Percentiles rank a stretch among this genome's conserved stretches.
phyloP scores from a whole-genome alignment of 2,329 filamentous ascomycete genomes.

The Periglandula ipomoeae region DNA sequence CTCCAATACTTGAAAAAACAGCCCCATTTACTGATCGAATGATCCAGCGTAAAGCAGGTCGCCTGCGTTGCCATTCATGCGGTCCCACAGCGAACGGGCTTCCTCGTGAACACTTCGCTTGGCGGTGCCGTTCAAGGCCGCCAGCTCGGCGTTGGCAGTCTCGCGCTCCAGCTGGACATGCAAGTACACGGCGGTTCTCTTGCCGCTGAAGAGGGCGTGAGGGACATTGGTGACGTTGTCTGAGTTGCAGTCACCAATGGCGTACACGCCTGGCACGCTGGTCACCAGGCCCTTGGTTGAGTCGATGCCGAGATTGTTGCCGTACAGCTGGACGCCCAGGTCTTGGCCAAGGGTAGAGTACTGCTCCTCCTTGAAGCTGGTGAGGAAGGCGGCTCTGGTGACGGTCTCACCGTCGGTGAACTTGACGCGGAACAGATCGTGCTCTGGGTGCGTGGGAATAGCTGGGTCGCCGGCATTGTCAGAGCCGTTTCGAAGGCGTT shows the following conservation, averaged over 20 bases:
- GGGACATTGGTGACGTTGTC: constrained; percentile 53
- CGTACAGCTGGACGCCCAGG: constrained; percentile 36
- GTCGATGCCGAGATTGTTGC: constrained; percentile 35
- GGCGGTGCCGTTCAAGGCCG: constrained; percentile 12
- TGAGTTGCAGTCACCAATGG: constrained; percentile 50
- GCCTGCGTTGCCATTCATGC: constrained; percentile 31
- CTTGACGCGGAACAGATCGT: constrained; percentile 46
- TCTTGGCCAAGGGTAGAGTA: constrained; percentile 35
- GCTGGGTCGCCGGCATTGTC: constrained; percentile 28
- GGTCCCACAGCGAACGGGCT: constrained; percentile 34
- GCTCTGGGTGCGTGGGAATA: constrained; percentile 35
- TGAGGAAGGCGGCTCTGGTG: constrained; percentile 41
- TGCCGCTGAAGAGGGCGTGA: constrained; percentile 51
- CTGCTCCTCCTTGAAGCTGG: constrained; percentile 39
- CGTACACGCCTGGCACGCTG: constrained; percentile 45
- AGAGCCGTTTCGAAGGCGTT: constrained; percentile 33
- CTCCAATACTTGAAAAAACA: no score
- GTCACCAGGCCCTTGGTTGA: constrained; percentile 35
- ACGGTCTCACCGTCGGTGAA: constrained; percentile 37
- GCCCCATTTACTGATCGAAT: constrained; percentile 3
- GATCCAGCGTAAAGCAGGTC: constrained; percentile 37
- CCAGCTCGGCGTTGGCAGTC: constrained; percentile 24
- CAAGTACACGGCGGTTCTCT: constrained; percentile 45
- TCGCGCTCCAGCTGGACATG: constrained; percentile 40
- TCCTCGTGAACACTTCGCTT: constrained; percentile 24